Evolutionary conservation across 2,329 filamentous ascomycete genomes (phyloP), one percentile per base, ranked within the genome.

Genomic region (Penicillium sp.): DNA sequence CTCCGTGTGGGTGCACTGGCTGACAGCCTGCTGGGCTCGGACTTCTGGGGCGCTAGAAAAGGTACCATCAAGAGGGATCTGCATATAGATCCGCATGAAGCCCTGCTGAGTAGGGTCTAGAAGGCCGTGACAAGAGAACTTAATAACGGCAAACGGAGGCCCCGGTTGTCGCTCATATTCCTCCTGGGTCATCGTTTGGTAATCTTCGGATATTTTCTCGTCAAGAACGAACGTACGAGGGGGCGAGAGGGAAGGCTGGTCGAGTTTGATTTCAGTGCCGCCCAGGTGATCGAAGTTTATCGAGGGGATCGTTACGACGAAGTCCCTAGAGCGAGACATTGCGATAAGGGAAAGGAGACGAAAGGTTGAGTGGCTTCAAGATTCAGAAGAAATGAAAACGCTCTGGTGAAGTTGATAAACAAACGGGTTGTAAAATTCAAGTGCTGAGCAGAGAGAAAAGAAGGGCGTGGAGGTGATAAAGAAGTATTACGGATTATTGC

Each of bases 41-140:
- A 54, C n/a, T 38, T 40, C 42, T 15, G 4, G 19, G 19, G 17
- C 19, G 33, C 42, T 31, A 25, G n/a, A 12, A 21, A 54, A 19
- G 25, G 51, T 54, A 29, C 42, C n/a, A 8, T 47, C 42, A 27
- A 38, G 12, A 40, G 51, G 51, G 6, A 54, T 54, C 42, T 54
- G 51, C n/a, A 40, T 3, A 9, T 54, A 54, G 15, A 48, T 47
- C 1, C 51, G 23, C 13, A 54, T 40, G n/a, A 54, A 54, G 17
- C 51, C 33, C 31, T 54, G 42, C 31, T 54, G 33, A 47, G 12
- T 7, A 29, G 51, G 42, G 13, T 54, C 33, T 5, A 21, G 6
- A 38, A 31, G 25, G n/a, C 7, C 48, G 19, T 47, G 42, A 23
- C 51, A 54, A 23, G 51, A 17, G 6, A 54, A 48, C 35, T 54